Evolutionary conservation across 371 early-diverging fungal species (phyloP).

Genomic region (Conidiobolus incongruus): DNA sequence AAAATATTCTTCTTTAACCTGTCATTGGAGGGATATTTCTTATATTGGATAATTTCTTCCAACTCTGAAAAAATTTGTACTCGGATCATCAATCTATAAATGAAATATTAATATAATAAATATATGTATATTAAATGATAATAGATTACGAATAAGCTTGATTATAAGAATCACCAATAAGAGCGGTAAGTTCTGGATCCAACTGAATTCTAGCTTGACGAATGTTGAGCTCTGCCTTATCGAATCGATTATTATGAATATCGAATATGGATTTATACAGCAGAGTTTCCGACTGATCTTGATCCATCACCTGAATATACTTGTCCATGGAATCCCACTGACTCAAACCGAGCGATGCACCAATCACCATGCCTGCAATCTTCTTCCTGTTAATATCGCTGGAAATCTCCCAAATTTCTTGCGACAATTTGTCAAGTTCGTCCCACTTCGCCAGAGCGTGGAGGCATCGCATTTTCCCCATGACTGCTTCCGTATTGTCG

Average conservation of each 20-base stretch:
- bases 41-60: constrained; percentile 87
- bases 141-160: constrained; percentile 85
- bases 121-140: too few species aligned
- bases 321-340: constrained; percentile 85
- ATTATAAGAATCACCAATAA: constrained; percentile 86
- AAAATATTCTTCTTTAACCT: too few species aligned
- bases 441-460: constrained; percentile 92
- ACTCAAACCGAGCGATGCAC: constrained; percentile 82
- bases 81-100: constrained; percentile 60
- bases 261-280: constrained; percentile 75
- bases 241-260: constrained; percentile 58
- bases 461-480: constrained; percentile 84
- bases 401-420: constrained; percentile 58
- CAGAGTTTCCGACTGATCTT: constrained; percentile 41
- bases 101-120: too few species aligned
- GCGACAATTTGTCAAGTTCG: constrained; percentile 44
- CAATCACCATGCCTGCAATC: constrained; percentile 76
- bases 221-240: constrained; percentile 52
- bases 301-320: constrained; percentile 60
- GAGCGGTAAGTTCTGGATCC: constrained; percentile 71
- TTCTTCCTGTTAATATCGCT: constrained; percentile 22
- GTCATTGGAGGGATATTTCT: too few species aligned
- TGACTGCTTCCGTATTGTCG: constrained; percentile 32
- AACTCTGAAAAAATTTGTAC: constrained; percentile 94
- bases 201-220: constrained; percentile 64